A percentile compares a stretch with the other conserved stretches of the same genome.
Conservation (phyloP, 495 filamentous ascomycete species). For the Daldinia caldariorum region DNA sequence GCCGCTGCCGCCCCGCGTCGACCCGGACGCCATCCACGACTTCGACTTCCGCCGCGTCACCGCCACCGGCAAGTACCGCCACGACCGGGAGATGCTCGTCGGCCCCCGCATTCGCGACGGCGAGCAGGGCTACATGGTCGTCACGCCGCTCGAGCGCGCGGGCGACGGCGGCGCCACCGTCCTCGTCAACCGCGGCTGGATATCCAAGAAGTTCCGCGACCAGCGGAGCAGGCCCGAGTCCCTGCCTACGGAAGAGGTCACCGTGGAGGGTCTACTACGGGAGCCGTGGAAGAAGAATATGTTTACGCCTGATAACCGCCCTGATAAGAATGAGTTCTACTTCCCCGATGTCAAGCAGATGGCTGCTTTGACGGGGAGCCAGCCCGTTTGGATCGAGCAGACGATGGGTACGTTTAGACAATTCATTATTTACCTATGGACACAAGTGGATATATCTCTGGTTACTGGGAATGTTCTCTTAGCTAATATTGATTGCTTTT, state of each 20-base stretch:
- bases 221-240: conserved; percentile 69
- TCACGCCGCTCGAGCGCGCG: conserved; percentile 85
- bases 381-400: conserved; percentile 94
- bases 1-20: conserved; percentile 82
- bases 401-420: conserved; percentile 76
- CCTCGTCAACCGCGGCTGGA: conserved; percentile 90
- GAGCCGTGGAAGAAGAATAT: conserved; percentile 96
- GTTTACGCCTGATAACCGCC: conserved; percentile 91
- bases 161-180: conserved; percentile 64
- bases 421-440: not conserved
- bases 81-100: conserved; percentile 95
- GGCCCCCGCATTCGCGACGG: conserved; percentile 90
- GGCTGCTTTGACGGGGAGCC: conserved; percentile 83
- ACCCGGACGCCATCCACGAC: conserved; percentile 79
- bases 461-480: conserved; percentile 20
- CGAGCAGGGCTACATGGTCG: conserved; percentile 86
- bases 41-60: conserved; percentile 92
- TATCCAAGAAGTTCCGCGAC: conserved; percentile 71
- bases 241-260: conserved; percentile 72
- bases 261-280: conserved; percentile 82
- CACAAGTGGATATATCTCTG: not conserved
- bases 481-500: conserved; percentile 22
- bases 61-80: conserved; percentile 76
- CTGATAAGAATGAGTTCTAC: conserved; percentile 85
- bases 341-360: conserved; percentile 95